These are phyloP conservation scores for Yarrowia galli DNA, from an alignment of 1,139 yeast genomes.

Conservation along the genomic window DNA sequence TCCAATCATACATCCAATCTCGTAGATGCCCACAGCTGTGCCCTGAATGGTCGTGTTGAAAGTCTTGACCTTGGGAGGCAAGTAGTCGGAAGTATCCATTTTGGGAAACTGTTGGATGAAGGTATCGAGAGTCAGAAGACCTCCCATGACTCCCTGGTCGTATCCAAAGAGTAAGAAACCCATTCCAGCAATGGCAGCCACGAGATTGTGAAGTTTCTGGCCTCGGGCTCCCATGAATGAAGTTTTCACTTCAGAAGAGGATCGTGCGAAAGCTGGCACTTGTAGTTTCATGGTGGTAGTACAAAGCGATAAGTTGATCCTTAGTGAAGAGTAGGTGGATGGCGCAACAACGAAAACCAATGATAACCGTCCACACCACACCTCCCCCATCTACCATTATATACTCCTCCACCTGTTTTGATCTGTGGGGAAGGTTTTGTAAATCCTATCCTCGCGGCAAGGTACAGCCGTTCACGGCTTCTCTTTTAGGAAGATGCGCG, in stretches of 20 bases:
- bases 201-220: constrained; percentile 51
- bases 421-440: constrained; percentile 6
- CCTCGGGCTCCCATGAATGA: constrained; percentile 22
- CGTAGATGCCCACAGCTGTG: constrained; percentile 54
- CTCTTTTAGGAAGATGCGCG: constrained; percentile 4
- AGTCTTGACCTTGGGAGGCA: constrained; percentile 8
- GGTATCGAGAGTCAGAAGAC: constrained; percentile 54
- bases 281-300: neutral
- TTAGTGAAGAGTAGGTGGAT: neutral
- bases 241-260: constrained; percentile 5
- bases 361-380: too few species aligned
- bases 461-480: constrained; percentile 15
- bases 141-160: constrained; percentile 75
- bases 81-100: constrained; percentile 43
- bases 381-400: too few species aligned
- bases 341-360: too few species aligned
- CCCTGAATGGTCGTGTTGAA: constrained; percentile 34
- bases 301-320: neutral
- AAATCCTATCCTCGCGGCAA: neutral
- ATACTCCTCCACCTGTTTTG: neutral
- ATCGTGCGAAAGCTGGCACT: constrained; percentile 37
- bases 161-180: constrained; percentile 80
- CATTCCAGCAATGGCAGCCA: constrained; percentile 65
- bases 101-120: constrained; percentile 56
- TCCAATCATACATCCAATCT: constrained; percentile 80